Evolutionary conservation across 148 eudicot species (phyloP).

Genomic region (Arctostaphylos glauca): DNA sequence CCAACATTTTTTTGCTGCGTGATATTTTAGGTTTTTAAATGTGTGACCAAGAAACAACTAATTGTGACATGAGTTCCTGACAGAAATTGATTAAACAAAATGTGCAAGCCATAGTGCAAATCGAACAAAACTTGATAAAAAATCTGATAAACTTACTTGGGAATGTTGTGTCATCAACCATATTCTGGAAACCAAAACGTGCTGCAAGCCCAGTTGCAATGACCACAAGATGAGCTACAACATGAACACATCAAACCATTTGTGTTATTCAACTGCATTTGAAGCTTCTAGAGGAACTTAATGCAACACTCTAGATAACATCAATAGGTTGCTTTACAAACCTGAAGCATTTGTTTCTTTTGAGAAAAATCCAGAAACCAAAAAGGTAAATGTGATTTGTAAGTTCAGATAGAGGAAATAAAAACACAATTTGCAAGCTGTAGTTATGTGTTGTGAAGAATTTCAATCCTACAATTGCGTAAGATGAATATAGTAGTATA

Average conservation of each 20-base stretch:
- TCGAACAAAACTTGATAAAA: no score
- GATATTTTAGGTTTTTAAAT: no score
- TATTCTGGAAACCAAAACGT: slow-evolving; percentile 50
- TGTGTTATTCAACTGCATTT: background rate
- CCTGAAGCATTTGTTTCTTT: slow-evolving; percentile 66
- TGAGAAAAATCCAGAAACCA: slow-evolving; percentile 20
- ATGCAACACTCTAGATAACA: background rate
- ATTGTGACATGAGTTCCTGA: no score
- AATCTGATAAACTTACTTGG: slow-evolving; percentile 56
- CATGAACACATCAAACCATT: slow-evolving; percentile 37
- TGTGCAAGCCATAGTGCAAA: no score
- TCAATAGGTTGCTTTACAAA: slow-evolving; percentile 26
- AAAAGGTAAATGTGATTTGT: slow-evolving; percentile 47
- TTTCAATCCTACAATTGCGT: slow-evolving; percentile 59
- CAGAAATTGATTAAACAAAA: no score
- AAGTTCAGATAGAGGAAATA: slow-evolving; percentile 68
- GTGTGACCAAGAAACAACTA: no score
- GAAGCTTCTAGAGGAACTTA: background rate
- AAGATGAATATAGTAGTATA: no score
- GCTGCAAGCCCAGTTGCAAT: slow-evolving; percentile 80
- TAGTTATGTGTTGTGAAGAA: slow-evolving; percentile 60
- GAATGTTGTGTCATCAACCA: slow-evolving; percentile 65
- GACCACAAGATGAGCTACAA: slow-evolving; percentile 62
- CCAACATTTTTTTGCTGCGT: no score
- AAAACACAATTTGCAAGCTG: slow-evolving; percentile 79